Base-by-base conservation (phyloP, 169 alveolate species). In the Babesia microti region DNA sequence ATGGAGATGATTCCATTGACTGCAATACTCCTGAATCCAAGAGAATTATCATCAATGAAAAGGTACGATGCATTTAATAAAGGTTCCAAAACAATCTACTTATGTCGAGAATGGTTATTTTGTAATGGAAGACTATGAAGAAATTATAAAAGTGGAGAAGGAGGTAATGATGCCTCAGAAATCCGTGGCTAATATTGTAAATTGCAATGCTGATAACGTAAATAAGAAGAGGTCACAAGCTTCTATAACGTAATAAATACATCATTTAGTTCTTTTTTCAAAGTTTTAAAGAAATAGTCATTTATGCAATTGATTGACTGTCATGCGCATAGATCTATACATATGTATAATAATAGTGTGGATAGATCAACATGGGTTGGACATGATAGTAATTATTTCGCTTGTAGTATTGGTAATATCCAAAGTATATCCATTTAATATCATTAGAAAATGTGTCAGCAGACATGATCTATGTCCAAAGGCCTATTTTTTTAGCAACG, bases 41-140 rank as follows among this genome's bases (percentile, higher is more conserved):
- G n/a, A n/a, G n/a, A n/a, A n/a, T n/a, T n/a, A n/a, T n/a, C n/a
- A n/a, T n/a, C n/a, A n/a, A n/a, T n/a, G n/a, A n/a, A n/a, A n/a
- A n/a, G n/a, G n/a, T n/a, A n/a, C n/a, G n/a, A n/a, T n/a, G 14
- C 0, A 4, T 4, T 6, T 12, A 18, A 3, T 11, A 5, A 27
- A 59, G 72, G 69, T 52, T 19, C 24, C 55, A n/a, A 54, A 44
- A 61, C 60, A 63, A 46, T 53, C 18, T 50, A 63, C 68, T 4
- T 63, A 63, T 28, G 48, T 63, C 27, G 75, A 63, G 50, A 55
- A 52, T 21, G 75, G 75, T n/a, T 63, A 63, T 45, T 63, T 53
- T 22, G 75, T 63, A 53, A 68, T 63, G 22, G 75, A 63, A 36
- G 75, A 63, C 29, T 24, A 26, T 18, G 63, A 63, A 6, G 75